Base-by-base conservation (phyloP, 2,329 filamentous ascomycete species). In the Sporothrix sp. region DNA sequence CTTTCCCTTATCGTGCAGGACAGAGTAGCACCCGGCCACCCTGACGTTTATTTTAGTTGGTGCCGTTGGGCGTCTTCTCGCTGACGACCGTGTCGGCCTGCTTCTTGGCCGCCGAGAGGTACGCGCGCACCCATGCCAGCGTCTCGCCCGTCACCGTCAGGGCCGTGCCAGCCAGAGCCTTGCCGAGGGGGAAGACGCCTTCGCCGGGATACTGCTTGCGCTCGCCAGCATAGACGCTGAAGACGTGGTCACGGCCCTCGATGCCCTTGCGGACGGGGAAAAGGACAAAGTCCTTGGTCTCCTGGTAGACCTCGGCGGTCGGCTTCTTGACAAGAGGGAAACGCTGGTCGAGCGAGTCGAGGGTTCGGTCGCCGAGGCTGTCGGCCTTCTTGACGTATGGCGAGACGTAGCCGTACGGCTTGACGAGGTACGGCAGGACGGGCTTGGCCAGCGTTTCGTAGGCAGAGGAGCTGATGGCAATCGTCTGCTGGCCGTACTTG, bases 301-400 rank as follows among this genome's bases (percentile, higher is more conserved):
- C 78, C 52, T 72, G 72, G 66, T 80, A 80, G 48, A 90, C 73
- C 65, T 87, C 82, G 57, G 76, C 72, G 23, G 85, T 86, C 46
- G 85, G 81, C 69, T 88, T 84, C 72, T 84, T 87, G 65, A 91
- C 75, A 54, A 78, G 73, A 48, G 86, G 86, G 65, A 89, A 84
- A 56, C 72, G 77, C 65, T 78, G 69, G 58, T 91, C 86, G 59
- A 91, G 71, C 62, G 76, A 79, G 60, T 68, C 71, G 57, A 91
- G 74, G n/a, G 83, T 79, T 64, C 79, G 74, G 67, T 88, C 82
- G 58, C 84, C 85, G 48, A 95, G 69, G 53, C 78, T 70, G 65
- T 97, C 93, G 62, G 82, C 90, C 66, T 83, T 87, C 65, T 80
- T 74, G 58, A 95, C 78, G 68, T 96, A 96, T 1, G 91, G 90